Base-by-base conservation (phyloP, 768 basidiomycete genomes). In the Rhodotorula diobovata region DNA sequence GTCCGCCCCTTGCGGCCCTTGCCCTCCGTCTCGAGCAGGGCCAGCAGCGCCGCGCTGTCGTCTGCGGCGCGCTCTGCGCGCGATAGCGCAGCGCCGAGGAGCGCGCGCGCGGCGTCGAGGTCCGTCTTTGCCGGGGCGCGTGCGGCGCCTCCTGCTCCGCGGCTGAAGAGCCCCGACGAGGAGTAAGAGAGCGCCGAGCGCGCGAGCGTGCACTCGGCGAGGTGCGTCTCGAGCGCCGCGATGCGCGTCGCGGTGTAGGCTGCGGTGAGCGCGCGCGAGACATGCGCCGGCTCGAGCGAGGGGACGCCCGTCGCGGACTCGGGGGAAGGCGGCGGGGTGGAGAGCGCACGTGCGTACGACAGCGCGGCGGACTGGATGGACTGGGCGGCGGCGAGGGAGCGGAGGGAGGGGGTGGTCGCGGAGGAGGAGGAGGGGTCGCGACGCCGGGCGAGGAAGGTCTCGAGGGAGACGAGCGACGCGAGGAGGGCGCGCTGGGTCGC, bases 371-470 rank as follows among this genome's bases (percentile, higher is more conserved):
- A 16, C 34, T 74, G 73, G 28, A 74, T 4, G 1, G 41, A 10
- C 18, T 61, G 16, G 1, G 72, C 69, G 23, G 63, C 41, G 30
- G 59, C 20, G 48, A 71, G 66, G 34, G 64, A 35, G 32, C 61
- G 39, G 2, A 34, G 46, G 4, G 64, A 7, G 28, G 37, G 39
- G 0, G 45, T 15, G 32, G 43, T 20, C 32, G 57, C 41, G 58
- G 58, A n/a, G 28, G 64, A 28, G 25, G 53, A 21, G 7, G 55
- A 28, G 25, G 48, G 6, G 55, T 57, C 56, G 1, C 35, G 25
- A 1, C 65, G 65, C 4, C 70, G 73, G 1, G 73, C 73, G 60
- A 75, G 70, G 61, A 66, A 63, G 16, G 73, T 71, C 45, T 75
- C 73, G 67, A 75, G 73, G 15, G 64, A 59, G 45, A 68, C 41